A percentile compares a stretch with the other conserved stretches of the same genome.
Conservation (phyloP, 495 filamentous ascomycete genomes). For the Aspergillus taichungensis region DNA sequence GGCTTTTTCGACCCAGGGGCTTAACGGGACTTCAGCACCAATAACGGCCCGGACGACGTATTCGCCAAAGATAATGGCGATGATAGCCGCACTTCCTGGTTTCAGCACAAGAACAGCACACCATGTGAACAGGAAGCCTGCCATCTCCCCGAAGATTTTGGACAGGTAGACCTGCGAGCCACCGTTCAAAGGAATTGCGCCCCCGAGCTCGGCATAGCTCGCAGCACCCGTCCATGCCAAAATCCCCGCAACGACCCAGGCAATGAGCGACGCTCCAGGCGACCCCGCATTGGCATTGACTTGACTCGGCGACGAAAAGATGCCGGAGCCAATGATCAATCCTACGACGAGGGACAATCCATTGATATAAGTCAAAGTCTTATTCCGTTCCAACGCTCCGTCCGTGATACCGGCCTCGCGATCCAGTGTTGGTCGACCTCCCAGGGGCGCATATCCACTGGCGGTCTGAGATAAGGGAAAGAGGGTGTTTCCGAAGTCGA, state of each 20-base stretch:
- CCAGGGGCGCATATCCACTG: slow-evolving; percentile 72
- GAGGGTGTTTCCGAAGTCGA: slow-evolving; percentile 85
- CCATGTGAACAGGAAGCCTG: slow-evolving; percentile 93
- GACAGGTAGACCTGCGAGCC: slow-evolving; percentile 87
- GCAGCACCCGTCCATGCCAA: slow-evolving; percentile 95
- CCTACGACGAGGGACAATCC: slow-evolving; percentile 85
- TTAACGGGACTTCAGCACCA: slow-evolving; percentile 67
- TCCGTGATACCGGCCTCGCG: slow-evolving; percentile 37
- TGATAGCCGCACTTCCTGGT: slow-evolving; percentile 86
- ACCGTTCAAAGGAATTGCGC: slow-evolving; percentile 91
- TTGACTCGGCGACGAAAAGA: slow-evolving; percentile 91
- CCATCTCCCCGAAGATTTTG: slow-evolving; percentile 91
- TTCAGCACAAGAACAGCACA: slow-evolving; percentile 89
- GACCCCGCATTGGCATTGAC: slow-evolving; percentile 91
- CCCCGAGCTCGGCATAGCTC: slow-evolving; percentile 91
- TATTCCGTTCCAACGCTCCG: slow-evolving; percentile 79
- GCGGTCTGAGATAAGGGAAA: slow-evolving; percentile 87
- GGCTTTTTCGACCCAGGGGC: slow-evolving; percentile 81
- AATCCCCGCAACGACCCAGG: slow-evolving; percentile 84
- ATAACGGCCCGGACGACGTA: slow-evolving; percentile 83
- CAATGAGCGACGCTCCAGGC: slow-evolving; percentile 78
- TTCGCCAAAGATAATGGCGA: slow-evolving; percentile 95
- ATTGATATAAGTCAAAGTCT: slow-evolving; percentile 90
- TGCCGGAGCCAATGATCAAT: slow-evolving; percentile 92
- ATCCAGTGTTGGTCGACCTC: slow-evolving; percentile 53